phyloP scores from a whole-genome alignment of 805 yeast species.

The Suhomyces faveliae region DNA sequence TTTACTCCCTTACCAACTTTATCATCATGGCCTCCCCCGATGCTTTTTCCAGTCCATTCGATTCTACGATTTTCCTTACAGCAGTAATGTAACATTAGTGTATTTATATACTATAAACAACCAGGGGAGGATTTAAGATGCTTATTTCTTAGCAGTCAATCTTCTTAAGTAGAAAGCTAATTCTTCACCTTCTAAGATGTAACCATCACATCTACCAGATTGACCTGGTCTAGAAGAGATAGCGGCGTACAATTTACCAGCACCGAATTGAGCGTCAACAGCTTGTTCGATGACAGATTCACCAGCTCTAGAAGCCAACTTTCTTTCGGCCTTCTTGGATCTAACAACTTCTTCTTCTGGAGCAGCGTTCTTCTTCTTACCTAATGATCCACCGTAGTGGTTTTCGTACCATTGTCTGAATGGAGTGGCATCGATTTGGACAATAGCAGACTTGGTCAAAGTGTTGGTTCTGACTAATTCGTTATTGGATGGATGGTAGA shows the following conservation, averaged over 20 bases:
- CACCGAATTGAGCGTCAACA: conserved; percentile 94
- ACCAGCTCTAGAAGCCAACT: conserved; percentile 89
- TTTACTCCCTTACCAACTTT: too few species aligned
- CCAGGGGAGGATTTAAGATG: conserved; percentile 5
- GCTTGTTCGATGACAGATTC: conserved; percentile 83
- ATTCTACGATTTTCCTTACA: too few species aligned
- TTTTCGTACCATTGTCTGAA: conserved; percentile 99
- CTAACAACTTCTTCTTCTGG: conserved; percentile 62
- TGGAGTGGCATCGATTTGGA: conserved; percentile 99
- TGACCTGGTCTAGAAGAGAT: conserved; percentile 99
- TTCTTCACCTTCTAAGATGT: conserved; percentile 99
- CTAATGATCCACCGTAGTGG: conserved; percentile 93
- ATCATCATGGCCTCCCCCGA: too few species aligned
- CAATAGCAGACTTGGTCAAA: conserved; percentile 97
- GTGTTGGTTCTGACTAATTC: conserved; percentile 99
- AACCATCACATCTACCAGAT: conserved; percentile 99
- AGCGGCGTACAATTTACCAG: conserved; percentile 98
- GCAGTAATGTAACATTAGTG: conserved; percentile 5
- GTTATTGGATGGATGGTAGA: conserved; percentile 99
- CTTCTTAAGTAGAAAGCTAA: conserved; percentile 99
- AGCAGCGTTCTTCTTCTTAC: conserved; percentile 68
- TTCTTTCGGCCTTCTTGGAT: conserved; percentile 82
- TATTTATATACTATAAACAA: conserved; percentile 4
- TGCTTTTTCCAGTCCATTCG: too few species aligned
- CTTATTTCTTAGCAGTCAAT: conserved; percentile 97